Base-by-base conservation (phyloP, 495 filamentous ascomycete species). In the Penicillium chermesinum region DNA sequence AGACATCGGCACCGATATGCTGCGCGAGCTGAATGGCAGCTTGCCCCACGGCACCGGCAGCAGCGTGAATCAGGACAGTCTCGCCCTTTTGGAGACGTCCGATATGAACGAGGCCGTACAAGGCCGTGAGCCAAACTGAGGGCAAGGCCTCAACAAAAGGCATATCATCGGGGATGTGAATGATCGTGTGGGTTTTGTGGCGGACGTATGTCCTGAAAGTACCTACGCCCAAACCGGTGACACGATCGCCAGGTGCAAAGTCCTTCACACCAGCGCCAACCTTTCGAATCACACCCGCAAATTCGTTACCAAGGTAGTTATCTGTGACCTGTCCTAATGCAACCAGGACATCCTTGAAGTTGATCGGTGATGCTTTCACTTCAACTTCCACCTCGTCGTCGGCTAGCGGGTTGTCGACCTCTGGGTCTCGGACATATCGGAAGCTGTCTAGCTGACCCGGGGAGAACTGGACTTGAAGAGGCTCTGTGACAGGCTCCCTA, bases 1-100 rank as follows among this genome's bases (percentile, higher is more conserved):
- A 84, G 16, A 86, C 70, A 39, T 82, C 74, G 8, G 81, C 77
- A 0, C 77, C 78, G 21, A 79, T 50, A 53, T 71, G 71, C 38
- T 83, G 73, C 0, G 80, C 78, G 7, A 87, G 48, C 13, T 59
- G 61, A 47, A 85, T 82, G 10, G 82, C 77, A 2, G 81, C 82
- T 57, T 84, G 81, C 7, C 82, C 82, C 7, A 84, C 74, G 1
- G 72, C 76, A 19, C 81, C 79, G 7, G 79, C 72, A 10, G 77
- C 83, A 1, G 70, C 70, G 50, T 84, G 79, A 42, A 86, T 81
- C 15, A 86, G 62, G 7, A 85, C 73, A 7, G 62, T 75, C 52
- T 86, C 80, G 21, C 67, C 80, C 4, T 73, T 21, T 5, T 43
- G 14, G n/a, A 78, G 46, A 1, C 52, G 48, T 0, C 60, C 69